Evolutionary conservation across 768 basidiomycete genomes (phyloP), one percentile per base, ranked within the genome.

Genomic region (Polyporus arcularius): DNA sequence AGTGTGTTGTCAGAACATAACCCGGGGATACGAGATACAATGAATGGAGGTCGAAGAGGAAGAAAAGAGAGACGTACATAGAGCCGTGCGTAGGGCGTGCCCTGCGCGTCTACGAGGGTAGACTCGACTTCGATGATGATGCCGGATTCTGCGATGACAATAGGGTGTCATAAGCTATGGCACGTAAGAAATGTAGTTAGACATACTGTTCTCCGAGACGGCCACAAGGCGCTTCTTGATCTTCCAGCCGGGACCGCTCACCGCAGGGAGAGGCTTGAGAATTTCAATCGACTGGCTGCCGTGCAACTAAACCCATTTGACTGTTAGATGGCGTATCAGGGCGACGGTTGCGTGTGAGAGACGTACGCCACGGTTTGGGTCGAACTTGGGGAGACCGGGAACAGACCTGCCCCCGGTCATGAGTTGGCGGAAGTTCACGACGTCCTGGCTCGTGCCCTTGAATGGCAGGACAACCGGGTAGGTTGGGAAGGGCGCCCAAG

Each of bases 131-230:
- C 90, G 4, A 90, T 57, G 46, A 94, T 82, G 63, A 94, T 85
- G 4, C 92, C 92, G 39, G 83, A 85, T 71, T 90, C 91, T 93
- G 64, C 9, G 47, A 46, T 26, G 21, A 39, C 14, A 0, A 10
- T 14, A 16, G 48, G 38, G 7, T 2, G 50, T 45, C 26, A 21
- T 15, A 2, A 46, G 28, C 18, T 15, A 2, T 6, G 35, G 35
- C 1, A 35, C 7, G 35, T 1, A 1, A 35, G 35, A 26, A 2
- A 26, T 26, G 21, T 1, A 26, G 10, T 1, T 5, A 10, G 4
- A 74, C 88, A 55, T 63, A 92, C 92, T 93, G 72, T 95, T 95
- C 76, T 96, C 93, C 48, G 82, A 82, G 21, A 94, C 79, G 32
- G 85, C 90, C 1, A 83, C 82, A 51, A 92, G 80, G 58, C 86